Percentiles rank a stretch among this genome's conserved stretches.
phyloP scores from a whole-genome alignment of 192 early-diverging fungal species.

The Coemansia sp. region DNA sequence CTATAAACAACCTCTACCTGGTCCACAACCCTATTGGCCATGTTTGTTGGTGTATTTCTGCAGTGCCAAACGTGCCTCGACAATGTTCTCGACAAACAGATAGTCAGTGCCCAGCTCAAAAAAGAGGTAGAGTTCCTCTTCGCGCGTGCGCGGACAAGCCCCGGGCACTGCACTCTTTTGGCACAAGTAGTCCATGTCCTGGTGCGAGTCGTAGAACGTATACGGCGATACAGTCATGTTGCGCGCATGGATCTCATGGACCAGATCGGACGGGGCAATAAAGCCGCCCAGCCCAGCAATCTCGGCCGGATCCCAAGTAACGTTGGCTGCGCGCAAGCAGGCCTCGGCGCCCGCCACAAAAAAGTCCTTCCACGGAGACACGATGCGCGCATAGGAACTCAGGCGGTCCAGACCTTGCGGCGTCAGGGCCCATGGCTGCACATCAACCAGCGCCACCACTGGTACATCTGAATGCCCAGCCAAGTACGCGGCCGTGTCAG shows the following conservation, averaged over 20 bases:
- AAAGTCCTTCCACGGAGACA: slow-evolving; percentile 47
- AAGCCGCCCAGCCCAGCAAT: slow-evolving; percentile 38
- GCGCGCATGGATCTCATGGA: slow-evolving; percentile 16
- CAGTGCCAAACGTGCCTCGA: slow-evolving; percentile 12
- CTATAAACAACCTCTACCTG: no score
- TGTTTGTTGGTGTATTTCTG: background rate
- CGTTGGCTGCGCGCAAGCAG: slow-evolving; percentile 8
- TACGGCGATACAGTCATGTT: slow-evolving; percentile 37
- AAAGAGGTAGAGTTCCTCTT: slow-evolving; percentile 37
- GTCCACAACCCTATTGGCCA: no score
- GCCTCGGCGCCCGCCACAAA: slow-evolving; percentile 35
- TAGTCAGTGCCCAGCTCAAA: slow-evolving; percentile 38
- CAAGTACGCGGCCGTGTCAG: slow-evolving; percentile 42
- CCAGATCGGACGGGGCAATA: slow-evolving; percentile 13
- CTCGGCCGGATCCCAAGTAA: slow-evolving; percentile 30
- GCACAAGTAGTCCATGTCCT: slow-evolving; percentile 35
- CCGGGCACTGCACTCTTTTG: background rate
- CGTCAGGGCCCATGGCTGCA: slow-evolving; percentile 34
- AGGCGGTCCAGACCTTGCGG: slow-evolving; percentile 31
- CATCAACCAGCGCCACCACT: slow-evolving; percentile 24
- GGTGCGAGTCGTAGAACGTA: slow-evolving; percentile 48
- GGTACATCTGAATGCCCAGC: slow-evolving; percentile 13
- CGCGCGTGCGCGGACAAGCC: slow-evolving; percentile 11
- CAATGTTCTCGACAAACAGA: slow-evolving; percentile 47
- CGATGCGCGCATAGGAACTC: slow-evolving; percentile 17